These are phyloP conservation scores for Dryas drummondii DNA, from an alignment of 306 rosid genomes.

Conservation along the genomic window DNA sequence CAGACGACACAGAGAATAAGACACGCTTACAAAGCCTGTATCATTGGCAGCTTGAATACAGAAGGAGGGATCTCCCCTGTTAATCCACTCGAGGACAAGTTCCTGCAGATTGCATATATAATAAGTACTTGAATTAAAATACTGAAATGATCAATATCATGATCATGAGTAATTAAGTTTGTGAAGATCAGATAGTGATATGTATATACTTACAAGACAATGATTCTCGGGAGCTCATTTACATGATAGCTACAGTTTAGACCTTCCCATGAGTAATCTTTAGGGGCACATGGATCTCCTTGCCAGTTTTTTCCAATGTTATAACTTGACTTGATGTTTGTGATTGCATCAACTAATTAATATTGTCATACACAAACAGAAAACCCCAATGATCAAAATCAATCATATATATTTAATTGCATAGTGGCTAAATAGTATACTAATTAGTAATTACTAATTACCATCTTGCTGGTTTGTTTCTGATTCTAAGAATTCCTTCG, in stretches of 20 bases:
- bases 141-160: too few species aligned
- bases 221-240: constrained; percentile 14
- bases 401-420: too few species aligned
- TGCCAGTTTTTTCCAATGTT: constrained; percentile 42
- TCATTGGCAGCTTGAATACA: constrained; percentile 40
- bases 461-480: constrained; percentile 23
- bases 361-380: too few species aligned
- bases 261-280: constrained; percentile 44
- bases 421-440: too few species aligned
- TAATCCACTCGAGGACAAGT: constrained; percentile 25
- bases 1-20: constrained; percentile 11
- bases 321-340: constrained; percentile 39
- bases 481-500: background rate
- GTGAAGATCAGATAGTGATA: constrained; percentile 3
- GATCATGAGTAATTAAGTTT: too few species aligned
- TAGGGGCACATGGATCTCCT: constrained; percentile 55
- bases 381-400: too few species aligned
- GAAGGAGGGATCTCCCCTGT: constrained; percentile 11
- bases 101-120: background rate
- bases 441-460: background rate
- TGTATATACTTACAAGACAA: constrained; percentile 20
- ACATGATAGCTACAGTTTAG: constrained; percentile 36
- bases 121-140: background rate
- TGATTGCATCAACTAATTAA: constrained; percentile 47
- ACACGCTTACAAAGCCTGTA: constrained; percentile 37